Percentiles rank a stretch among this genome's conserved stretches.
These are phyloP conservation scores for Alternaria sp. DNA, from an alignment of 2,329 filamentous ascomycete species.

Conservation along the genomic window DNA sequence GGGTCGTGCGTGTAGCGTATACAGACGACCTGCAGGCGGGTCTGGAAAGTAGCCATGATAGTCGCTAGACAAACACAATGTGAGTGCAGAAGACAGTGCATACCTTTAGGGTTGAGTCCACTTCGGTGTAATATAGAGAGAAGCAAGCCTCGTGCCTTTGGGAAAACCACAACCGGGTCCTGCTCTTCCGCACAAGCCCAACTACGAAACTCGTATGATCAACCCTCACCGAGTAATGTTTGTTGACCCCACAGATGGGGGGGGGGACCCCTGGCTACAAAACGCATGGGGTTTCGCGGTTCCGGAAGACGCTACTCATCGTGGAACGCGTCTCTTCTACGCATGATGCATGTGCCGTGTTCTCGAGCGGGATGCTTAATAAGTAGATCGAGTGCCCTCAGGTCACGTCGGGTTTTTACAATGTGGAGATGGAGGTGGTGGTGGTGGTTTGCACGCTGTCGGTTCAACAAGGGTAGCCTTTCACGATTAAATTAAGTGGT, in stretches of 20 bases:
- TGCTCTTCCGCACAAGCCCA: not conserved
- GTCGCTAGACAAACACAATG: not conserved
- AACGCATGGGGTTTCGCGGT: slow-evolving; percentile 10
- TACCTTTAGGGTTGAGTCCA: not conserved
- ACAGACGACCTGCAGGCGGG: not conserved
- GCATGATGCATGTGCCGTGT: not conserved
- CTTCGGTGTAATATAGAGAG: not conserved
- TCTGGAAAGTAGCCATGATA: not conserved
- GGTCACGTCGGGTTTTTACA: not conserved
- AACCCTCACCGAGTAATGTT: not conserved
- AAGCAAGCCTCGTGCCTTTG: not conserved
- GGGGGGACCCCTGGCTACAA: not conserved
- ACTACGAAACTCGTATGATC: slow-evolving; percentile 2
- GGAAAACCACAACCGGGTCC: not conserved
- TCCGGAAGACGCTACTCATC: slow-evolving; percentile 7
- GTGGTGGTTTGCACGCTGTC: not conserved
- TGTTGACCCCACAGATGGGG: not conserved
- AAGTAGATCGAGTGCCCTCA: not conserved
- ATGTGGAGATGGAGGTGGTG: not conserved
- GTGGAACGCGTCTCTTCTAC: not conserved
- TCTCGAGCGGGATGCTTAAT: not conserved
- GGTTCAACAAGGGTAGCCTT: not conserved
- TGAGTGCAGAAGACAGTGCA: not conserved
- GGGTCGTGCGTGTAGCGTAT: not conserved
- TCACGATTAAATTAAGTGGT: no score